Evolutionary conservation across 768 basidiomycete genomes (phyloP).

Genomic region (Porpolomopsis calyptriformis): DNA sequence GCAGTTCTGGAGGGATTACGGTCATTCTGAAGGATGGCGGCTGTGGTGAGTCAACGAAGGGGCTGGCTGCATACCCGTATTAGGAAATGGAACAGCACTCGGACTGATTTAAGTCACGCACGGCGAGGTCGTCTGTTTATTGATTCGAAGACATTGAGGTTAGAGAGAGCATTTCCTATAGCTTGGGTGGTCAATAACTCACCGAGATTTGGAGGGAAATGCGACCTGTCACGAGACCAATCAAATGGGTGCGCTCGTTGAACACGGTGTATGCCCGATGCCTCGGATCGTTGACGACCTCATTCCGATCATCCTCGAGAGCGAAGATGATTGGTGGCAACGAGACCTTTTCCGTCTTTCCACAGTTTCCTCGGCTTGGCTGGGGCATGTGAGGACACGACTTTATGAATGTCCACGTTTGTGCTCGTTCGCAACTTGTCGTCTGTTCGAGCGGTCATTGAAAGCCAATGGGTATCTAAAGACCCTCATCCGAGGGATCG

Average conservation of each 20-base stretch:
- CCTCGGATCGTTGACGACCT: constrained; percentile 39
- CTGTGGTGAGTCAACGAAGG: not conserved
- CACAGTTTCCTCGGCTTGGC: constrained; percentile 40
- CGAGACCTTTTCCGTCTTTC: constrained; percentile 38
- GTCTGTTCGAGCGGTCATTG: constrained; percentile 33
- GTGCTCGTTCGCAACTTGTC: constrained; percentile 31
- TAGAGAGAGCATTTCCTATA: no score
- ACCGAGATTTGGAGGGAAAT: no score
- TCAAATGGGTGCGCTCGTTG: no score
- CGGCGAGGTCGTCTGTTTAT: no score
- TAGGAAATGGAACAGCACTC: no score
- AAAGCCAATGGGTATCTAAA: constrained; percentile 25
- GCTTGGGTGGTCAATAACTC: no score
- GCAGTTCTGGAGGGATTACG: constrained; percentile 11
- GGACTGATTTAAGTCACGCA: not conserved
- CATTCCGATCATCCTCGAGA: constrained; percentile 41
- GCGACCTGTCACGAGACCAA: no score
- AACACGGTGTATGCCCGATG: no score
- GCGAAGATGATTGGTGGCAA: constrained; percentile 43
- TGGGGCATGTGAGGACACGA: constrained; percentile 30
- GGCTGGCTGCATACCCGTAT: no score
- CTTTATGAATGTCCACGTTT: constrained; percentile 36
- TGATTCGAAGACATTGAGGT: no score
- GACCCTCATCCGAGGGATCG: constrained; percentile 29
- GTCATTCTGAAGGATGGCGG: constrained; percentile 5